phyloP scores from a whole-genome alignment of 257 asterid species.

The Scutellaria galericulata region DNA sequence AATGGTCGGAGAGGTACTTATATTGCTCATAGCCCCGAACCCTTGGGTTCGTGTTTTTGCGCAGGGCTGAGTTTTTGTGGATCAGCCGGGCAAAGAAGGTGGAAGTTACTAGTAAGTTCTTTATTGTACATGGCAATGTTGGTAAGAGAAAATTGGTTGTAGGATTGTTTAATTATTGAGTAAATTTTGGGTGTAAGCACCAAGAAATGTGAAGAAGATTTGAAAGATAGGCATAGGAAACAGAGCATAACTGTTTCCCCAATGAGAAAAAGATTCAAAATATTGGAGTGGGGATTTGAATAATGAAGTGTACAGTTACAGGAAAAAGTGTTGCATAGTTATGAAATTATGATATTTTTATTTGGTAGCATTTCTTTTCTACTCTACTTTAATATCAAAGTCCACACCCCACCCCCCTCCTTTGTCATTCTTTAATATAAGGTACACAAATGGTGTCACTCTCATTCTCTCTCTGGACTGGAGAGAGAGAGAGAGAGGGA shows the following conservation, averaged over 20 bases:
- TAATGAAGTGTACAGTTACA: conserved; percentile 75
- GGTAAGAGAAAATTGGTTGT: conserved; percentile 42
- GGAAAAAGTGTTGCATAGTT: conserved; percentile 42
- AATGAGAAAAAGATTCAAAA: conserved; percentile 47
- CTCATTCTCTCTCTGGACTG: conserved; percentile 26
- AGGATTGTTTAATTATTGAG: conserved; percentile 34
- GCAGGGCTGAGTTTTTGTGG: conserved; percentile 68
- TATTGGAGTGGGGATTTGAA: conserved; percentile 49
- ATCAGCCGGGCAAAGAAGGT: conserved; percentile 47
- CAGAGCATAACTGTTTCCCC: conserved; percentile 45
- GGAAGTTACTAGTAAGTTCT: conserved; percentile 45
- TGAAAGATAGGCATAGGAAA: conserved; percentile 69
- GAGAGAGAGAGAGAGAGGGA: conserved; percentile 29
- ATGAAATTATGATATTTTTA: conserved; percentile 35
- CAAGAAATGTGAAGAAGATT: conserved; percentile 46
- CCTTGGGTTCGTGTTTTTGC: neutral
- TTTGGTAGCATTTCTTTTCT: conserved; percentile 32
- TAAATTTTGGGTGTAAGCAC: conserved; percentile 41
- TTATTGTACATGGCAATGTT: conserved; percentile 42
- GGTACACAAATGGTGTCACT: conserved; percentile 21
- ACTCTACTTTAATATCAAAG: conserved; percentile 11
- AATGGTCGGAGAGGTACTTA: neutral
- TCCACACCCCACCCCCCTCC: conserved; percentile 13
- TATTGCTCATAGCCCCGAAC: neutral
- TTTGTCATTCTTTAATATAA: neutral